Evolutionary conservation across 495 filamentous ascomycete species (phyloP).

Genomic region (Xylaria castorea): DNA sequence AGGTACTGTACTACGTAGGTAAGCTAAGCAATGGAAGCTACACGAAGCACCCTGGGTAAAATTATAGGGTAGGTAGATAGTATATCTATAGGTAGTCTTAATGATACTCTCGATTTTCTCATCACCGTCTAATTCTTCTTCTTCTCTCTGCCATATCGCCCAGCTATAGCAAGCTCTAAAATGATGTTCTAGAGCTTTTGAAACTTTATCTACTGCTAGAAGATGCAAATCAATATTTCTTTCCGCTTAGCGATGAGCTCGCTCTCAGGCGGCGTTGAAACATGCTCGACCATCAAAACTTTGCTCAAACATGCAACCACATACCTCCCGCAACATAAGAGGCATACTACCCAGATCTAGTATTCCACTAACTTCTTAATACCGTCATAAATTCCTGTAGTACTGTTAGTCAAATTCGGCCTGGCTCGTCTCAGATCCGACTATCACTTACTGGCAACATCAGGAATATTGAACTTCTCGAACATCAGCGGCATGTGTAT

Average conservation of each 20-base stretch:
- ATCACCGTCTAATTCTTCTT: not conserved
- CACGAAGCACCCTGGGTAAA: too few species aligned
- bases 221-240: not conserved
- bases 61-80: too few species aligned
- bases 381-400: conserved; percentile 59
- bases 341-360: conserved; percentile 30
- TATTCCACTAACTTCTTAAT: conserved; percentile 57
- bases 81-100: too few species aligned
- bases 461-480: conserved; percentile 88
- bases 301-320: not conserved
- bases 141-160: not conserved
- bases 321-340: not conserved
- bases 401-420: conserved; percentile 34
- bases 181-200: not conserved
- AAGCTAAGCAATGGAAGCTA: too few species aligned
- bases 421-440: not conserved
- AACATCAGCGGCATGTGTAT: conserved; percentile 82
- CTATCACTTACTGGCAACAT: conserved; percentile 80
- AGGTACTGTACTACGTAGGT: too few species aligned
- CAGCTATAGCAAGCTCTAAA: not conserved
- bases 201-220: not conserved
- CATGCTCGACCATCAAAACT: not conserved
- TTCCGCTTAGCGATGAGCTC: not conserved
- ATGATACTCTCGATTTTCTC: not conserved
- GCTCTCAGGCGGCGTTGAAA: not conserved